A percentile compares a stretch with the other conserved stretches of the same genome.
Conservation (phyloP, 345 rosid species). For the Heritiera littoralis region DNA sequence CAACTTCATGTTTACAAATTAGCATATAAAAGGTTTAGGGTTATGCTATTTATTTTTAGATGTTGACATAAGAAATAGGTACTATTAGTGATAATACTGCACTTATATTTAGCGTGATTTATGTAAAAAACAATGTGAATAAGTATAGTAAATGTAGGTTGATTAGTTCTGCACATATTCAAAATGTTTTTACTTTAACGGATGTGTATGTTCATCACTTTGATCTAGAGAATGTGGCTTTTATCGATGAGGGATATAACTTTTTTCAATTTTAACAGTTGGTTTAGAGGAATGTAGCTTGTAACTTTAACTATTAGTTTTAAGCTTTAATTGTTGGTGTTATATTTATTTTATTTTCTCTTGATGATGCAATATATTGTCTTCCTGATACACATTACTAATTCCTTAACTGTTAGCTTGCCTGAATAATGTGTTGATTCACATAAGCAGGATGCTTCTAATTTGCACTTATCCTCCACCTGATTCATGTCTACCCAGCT, state of each 20-base stretch:
- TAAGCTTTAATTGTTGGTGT: neutral
- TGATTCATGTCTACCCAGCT: neutral
- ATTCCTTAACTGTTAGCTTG: neutral
- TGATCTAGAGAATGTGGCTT: neutral
- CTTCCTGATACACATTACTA: neutral
- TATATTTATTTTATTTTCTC: neutral
- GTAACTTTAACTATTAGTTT: neutral
- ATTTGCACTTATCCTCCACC: neutral
- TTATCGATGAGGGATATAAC: neutral
- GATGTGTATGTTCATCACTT: conserved; percentile 1
- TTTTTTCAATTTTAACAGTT: neutral
- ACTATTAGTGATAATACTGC: neutral
- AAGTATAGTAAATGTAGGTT: neutral
- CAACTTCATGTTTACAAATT: neutral
- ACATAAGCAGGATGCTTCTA: neutral
- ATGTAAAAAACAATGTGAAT: neutral
- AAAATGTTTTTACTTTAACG: neutral
- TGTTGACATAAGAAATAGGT: neutral
- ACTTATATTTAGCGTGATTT: neutral
- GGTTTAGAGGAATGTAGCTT: conserved; percentile 2
- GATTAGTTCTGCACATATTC: neutral
- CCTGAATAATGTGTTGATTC: neutral
- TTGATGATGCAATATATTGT: neutral
- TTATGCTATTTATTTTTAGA: neutral
- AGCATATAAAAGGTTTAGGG: neutral